Evolutionary conservation across 805 yeast genomes (phyloP).

Genomic region (Kodamaea hsintzibuensis): DNA sequence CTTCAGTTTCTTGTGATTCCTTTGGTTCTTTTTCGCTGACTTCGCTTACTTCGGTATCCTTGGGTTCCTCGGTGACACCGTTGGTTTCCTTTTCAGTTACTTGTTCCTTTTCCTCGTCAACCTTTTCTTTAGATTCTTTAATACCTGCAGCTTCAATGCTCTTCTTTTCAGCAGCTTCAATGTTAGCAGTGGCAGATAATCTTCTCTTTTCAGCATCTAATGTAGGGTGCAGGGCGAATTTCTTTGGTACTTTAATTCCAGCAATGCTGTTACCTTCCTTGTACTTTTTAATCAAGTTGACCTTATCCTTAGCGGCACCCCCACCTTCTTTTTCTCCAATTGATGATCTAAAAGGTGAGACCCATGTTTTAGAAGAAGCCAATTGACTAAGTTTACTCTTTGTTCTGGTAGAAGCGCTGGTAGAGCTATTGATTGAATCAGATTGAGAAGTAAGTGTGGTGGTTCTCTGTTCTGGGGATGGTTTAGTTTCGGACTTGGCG

Average conservation of each 20-base stretch:
- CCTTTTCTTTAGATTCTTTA: constrained; percentile 5
- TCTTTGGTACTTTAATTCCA: constrained; percentile 39
- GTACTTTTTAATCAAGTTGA: constrained; percentile 35
- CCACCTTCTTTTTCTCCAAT: constrained; percentile 19
- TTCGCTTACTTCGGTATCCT: constrained; percentile 9
- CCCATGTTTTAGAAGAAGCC: constrained; percentile 36
- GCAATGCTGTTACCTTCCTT: constrained; percentile 34
- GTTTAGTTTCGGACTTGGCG: not conserved
- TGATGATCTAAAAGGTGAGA: constrained; percentile 41
- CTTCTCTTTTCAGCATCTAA: constrained; percentile 27
- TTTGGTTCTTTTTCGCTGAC: constrained; percentile 1
- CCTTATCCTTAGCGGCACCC: constrained; percentile 21
- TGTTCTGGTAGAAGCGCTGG: constrained; percentile 1
- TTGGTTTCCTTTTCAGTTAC: constrained; percentile 7
- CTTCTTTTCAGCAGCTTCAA: constrained; percentile 9
- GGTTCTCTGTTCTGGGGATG: not conserved
- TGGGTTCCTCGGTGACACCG: constrained; percentile 8
- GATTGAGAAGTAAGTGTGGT: not conserved
- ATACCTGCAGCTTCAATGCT: constrained; percentile 4
- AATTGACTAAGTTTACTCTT: constrained; percentile 26
- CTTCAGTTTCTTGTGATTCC: constrained; percentile 5
- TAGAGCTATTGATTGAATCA: not conserved
- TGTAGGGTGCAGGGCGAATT: constrained; percentile 41
- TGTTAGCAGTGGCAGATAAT: constrained; percentile 9
- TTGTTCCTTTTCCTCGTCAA: too few species aligned